phyloP scores from a whole-genome alignment of 768 basidiomycete genomes.

The Lanmaoa rubissima region DNA sequence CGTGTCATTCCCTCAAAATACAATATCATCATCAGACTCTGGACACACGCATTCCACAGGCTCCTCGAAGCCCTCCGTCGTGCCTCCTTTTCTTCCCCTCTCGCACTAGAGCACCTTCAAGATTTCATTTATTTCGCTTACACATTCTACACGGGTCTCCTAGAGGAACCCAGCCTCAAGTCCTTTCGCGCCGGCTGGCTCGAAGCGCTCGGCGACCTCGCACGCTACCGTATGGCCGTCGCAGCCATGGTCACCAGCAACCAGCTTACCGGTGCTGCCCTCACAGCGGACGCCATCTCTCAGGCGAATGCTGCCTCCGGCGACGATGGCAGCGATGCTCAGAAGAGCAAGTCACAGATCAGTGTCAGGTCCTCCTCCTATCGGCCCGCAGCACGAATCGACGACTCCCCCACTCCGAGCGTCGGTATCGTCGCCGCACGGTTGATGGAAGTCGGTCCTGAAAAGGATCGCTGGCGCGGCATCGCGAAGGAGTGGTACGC shows the following conservation, averaged over 20 bases:
- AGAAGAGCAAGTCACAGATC: slow-evolving; percentile 38
- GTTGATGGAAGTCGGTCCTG: slow-evolving; percentile 81
- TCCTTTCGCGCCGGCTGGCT: slow-evolving; percentile 85
- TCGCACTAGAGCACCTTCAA: slow-evolving; percentile 85
- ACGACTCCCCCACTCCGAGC: slow-evolving; percentile 67
- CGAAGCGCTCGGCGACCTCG: slow-evolving; percentile 94
- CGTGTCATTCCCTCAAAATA: slow-evolving; percentile 91
- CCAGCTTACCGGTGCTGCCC: slow-evolving; percentile 38
- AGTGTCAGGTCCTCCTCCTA: slow-evolving; percentile 40
- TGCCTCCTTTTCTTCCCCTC: slow-evolving; percentile 62
- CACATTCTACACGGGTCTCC: slow-evolving; percentile 84
- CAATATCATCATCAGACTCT: slow-evolving; percentile 91
- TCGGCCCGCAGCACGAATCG: slow-evolving; percentile 52
- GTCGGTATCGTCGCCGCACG: slow-evolving; percentile 85
- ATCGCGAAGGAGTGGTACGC: slow-evolving; percentile 95
- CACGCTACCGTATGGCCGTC: slow-evolving; percentile 94
- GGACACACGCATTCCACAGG: slow-evolving; percentile 89
- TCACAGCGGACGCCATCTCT: slow-evolving; percentile 58
- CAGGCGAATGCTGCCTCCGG: slow-evolving; percentile 39
- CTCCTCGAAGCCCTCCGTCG: slow-evolving; percentile 88
- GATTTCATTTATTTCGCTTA: slow-evolving; percentile 97
- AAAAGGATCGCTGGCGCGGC: slow-evolving; percentile 88
- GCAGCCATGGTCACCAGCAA: slow-evolving; percentile 72
- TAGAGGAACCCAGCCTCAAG: slow-evolving; percentile 74
- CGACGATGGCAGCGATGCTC: slow-evolving; percentile 19